Evolutionary conservation across 768 basidiomycete genomes (phyloP).

Genomic region (Kwoniella europaea): DNA sequence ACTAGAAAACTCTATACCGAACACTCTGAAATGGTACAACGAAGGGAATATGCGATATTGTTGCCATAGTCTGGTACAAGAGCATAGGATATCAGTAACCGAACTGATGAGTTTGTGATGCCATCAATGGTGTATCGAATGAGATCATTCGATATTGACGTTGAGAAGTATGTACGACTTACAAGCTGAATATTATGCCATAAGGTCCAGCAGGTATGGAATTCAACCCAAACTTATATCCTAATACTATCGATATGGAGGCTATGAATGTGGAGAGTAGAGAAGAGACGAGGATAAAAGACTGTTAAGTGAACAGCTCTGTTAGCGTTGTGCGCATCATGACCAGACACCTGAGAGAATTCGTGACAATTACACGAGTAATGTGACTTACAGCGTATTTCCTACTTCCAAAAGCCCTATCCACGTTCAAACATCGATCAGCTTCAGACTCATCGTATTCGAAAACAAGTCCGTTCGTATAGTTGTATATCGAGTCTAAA

Average conservation of each 20-base stretch:
- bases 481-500: background rate
- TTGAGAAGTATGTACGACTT: conserved; percentile 17
- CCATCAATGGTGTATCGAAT: background rate
- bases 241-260: conserved; percentile 68
- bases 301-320: conserved; percentile 61
- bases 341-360: background rate
- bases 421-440: background rate
- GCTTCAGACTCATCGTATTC: background rate
- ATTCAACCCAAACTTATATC: conserved; percentile 73
- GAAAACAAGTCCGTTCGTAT: no score
- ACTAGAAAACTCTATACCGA: conserved; percentile 74
- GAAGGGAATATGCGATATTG: conserved; percentile 77
- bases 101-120: background rate
- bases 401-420: conserved; percentile 73
- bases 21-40: conserved; percentile 75
- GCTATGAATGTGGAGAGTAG: conserved; percentile 72
- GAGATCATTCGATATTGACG: no score
- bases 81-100: background rate
- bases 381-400: conserved; percentile 74
- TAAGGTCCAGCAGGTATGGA: conserved; percentile 76
- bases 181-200: conserved; percentile 68
- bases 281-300: conserved; percentile 73
- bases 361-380: background rate
- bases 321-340: conserved; percentile 1
- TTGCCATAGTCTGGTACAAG: conserved; percentile 69